A percentile compares a stretch with the other conserved stretches of the same genome.
Evolutionary conservation across 2,329 filamentous ascomycete species (phyloP).

Genomic region (Aspergillus texensis): DNA sequence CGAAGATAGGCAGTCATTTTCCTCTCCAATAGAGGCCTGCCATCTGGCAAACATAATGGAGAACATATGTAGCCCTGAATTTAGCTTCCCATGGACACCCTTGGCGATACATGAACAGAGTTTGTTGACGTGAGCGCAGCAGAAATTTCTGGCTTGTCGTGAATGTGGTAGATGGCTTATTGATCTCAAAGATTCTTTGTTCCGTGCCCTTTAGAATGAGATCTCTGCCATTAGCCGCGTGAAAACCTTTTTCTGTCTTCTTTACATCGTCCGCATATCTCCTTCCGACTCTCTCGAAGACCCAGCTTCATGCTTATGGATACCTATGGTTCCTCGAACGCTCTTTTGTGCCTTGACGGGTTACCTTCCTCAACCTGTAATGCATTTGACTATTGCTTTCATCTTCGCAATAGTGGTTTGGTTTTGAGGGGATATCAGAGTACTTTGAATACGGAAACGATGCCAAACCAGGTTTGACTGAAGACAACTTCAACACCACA

Average conservation of each 20-base stretch:
- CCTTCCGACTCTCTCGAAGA: neutral
- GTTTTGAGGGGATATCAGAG: neutral
- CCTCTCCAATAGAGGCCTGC: neutral
- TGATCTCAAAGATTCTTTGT: too few relatives aligned
- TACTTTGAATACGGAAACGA: neutral
- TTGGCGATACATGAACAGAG: neutral
- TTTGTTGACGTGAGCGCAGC: neutral
- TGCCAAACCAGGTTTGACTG: neutral
- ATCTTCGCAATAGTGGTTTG: neutral
- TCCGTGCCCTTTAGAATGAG: too few relatives aligned
- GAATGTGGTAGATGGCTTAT: neutral
- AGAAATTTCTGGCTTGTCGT: neutral
- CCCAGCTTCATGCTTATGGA: neutral
- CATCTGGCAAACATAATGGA: neutral
- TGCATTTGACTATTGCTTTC: neutral
- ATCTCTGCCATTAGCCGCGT: neutral
- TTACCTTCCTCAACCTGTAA: neutral
- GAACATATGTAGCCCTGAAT: neutral
- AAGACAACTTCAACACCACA: neutral
- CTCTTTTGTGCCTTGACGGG: neutral
- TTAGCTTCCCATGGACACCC: neutral
- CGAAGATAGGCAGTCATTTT: neutral
- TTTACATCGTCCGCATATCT: too few relatives aligned
- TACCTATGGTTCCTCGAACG: neutral
- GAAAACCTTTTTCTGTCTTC: neutral